Percentiles rank a stretch among this genome's conserved stretches.
phyloP scores from a whole-genome alignment of 192 early-diverging fungal species.

The Gonapodya sp. region DNA sequence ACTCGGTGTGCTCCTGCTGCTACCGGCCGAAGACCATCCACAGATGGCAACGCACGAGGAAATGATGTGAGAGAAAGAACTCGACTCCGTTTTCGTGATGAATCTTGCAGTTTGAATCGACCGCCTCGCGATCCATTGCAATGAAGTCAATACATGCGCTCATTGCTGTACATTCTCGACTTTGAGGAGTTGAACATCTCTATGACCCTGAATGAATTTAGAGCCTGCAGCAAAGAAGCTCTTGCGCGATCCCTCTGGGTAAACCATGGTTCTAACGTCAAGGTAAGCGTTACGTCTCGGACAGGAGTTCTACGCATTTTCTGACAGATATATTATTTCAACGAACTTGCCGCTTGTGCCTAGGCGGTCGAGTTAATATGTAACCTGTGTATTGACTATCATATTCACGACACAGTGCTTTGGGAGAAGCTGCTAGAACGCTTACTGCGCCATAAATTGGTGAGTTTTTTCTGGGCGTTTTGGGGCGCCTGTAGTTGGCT shows the following conservation, averaged over 20 bases:
- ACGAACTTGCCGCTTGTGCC: no score
- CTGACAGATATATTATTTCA: neutral
- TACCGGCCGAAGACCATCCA: slow-evolving; percentile 37
- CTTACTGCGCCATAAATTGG: slow-evolving; percentile 27
- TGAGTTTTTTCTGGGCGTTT: neutral
- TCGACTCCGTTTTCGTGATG: slow-evolving; percentile 18
- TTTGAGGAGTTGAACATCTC: slow-evolving; percentile 60
- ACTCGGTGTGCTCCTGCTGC: slow-evolving; percentile 43
- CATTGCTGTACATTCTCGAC: slow-evolving; percentile 57
- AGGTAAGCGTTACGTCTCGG: slow-evolving; percentile 20
- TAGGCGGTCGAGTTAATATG: slow-evolving; percentile 55
- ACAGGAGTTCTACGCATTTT: neutral
- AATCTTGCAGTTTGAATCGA: neutral
- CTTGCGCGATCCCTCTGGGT: slow-evolving; percentile 62
- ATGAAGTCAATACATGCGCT: slow-evolving; percentile 39
- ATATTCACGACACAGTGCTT: slow-evolving; percentile 45
- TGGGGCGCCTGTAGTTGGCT: neutral
- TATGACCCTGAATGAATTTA: slow-evolving; percentile 47
- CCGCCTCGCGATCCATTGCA: neutral
- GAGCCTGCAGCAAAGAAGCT: slow-evolving; percentile 51
- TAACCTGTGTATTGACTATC: slow-evolving; percentile 63
- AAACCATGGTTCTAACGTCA: slow-evolving; percentile 43
- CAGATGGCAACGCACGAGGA: slow-evolving; percentile 25
- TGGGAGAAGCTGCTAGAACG: slow-evolving; percentile 48
- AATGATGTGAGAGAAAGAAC: neutral